Conservation (phyloP, 768 basidiomycete genomes). For the Collybia nuda region DNA sequence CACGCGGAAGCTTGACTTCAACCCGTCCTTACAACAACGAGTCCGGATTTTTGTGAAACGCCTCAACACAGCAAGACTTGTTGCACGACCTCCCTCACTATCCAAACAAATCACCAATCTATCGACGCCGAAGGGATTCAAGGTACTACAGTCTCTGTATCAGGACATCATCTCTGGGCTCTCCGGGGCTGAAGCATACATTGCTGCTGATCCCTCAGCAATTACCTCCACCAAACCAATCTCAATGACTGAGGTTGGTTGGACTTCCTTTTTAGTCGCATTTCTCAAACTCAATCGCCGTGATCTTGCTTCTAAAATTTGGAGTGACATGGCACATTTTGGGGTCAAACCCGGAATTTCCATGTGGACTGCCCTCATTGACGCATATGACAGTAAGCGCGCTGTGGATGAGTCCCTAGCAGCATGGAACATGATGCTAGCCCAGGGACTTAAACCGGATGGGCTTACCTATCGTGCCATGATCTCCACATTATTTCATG, state of each 20-base stretch:
- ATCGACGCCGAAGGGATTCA: conserved; percentile 28
- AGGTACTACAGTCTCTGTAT: conserved; percentile 49
- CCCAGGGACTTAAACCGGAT: conserved; percentile 58
- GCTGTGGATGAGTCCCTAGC: conserved; percentile 51
- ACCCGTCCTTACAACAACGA: conserved; percentile 37
- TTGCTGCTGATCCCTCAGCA: conserved; percentile 41
- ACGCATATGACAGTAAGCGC: conserved; percentile 54
- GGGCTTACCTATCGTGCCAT: conserved; percentile 67
- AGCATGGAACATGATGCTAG: conserved; percentile 65
- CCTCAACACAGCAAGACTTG: conserved; percentile 48
- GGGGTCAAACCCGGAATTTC: conserved; percentile 50
- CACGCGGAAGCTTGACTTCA: conserved; percentile 32
- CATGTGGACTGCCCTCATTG: conserved; percentile 74
- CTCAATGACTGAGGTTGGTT: conserved; percentile 54
- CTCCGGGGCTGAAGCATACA: conserved; percentile 49
- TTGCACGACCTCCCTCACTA: conserved; percentile 50
- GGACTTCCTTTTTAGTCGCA: conserved; percentile 65
- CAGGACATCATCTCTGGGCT: conserved; percentile 49
- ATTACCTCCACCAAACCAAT: conserved; percentile 40
- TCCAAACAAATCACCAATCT: conserved; percentile 50
- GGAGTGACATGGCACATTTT: conserved; percentile 61
- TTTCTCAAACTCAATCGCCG: conserved; percentile 57
- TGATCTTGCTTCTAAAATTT: conserved; percentile 61
- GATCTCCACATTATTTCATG: conserved; percentile 59
- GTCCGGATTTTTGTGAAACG: conserved; percentile 44